A percentile compares a stretch with the other conserved stretches of the same genome.
Evolutionary conservation across 495 filamentous ascomycete genomes (phyloP).

Genomic region (Astrothelium macrocarpum): DNA sequence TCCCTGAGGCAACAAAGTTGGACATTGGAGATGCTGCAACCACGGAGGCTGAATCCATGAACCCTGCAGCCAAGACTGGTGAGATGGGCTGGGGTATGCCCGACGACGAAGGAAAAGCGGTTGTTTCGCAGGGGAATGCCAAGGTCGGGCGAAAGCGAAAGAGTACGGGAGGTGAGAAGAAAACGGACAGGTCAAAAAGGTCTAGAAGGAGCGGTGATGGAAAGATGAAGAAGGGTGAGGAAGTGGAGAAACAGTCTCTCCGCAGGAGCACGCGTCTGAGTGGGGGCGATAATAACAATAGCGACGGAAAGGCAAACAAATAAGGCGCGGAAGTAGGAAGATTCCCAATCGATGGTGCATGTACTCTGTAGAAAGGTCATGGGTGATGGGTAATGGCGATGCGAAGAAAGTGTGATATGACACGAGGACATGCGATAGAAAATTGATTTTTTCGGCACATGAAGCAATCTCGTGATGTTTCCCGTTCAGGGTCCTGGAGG

Average conservation of each 20-base stretch:
- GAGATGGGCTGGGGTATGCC: neutral
- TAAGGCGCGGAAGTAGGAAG: neutral
- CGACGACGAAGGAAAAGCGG: neutral
- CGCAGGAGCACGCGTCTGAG: neutral
- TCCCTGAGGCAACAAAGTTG: neutral
- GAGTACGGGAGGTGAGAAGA: neutral
- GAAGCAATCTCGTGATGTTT: neutral
- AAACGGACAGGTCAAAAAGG: neutral
- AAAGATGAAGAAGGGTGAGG: neutral
- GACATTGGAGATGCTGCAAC: neutral
- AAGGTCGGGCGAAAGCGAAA: neutral
- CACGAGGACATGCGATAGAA: neutral
- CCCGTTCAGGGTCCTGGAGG: neutral
- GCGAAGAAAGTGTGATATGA: neutral
- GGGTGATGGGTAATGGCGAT: neutral
- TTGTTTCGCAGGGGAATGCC: neutral
- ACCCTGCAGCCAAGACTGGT: neutral
- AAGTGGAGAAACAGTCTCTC: neutral
- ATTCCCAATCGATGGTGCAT: too few species aligned
- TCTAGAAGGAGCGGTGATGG: neutral
- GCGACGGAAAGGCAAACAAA: neutral
- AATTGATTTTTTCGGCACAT: neutral
- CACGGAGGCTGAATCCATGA: neutral
- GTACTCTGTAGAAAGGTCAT: too few species aligned
- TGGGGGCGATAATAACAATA: neutral